Conservation (phyloP, 2,329 filamentous ascomycete species). For the Pseudogymnoascus sp. region DNA sequence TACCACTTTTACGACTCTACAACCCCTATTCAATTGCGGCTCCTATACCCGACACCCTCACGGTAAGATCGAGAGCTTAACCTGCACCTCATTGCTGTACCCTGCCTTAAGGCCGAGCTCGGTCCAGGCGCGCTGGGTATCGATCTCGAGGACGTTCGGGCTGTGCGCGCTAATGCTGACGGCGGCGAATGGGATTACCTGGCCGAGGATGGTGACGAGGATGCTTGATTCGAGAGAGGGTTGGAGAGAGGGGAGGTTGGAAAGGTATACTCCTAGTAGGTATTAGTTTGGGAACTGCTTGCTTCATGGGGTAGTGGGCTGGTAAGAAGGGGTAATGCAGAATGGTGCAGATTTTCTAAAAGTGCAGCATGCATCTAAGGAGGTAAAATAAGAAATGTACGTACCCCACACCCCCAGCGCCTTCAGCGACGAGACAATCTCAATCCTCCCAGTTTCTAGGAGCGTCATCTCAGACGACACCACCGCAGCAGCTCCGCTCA, state of each 20-base stretch:
- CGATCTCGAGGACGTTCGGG: slow-evolving; percentile 63
- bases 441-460: slow-evolving; percentile 52
- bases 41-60: background rate
- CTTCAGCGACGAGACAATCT: slow-evolving; percentile 65
- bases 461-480: slow-evolving; percentile 53
- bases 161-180: slow-evolving; percentile 51
- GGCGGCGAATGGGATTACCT: slow-evolving; percentile 59
- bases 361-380: background rate
- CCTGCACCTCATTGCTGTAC: slow-evolving; percentile 73
- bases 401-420: slow-evolving; percentile 68
- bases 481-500: slow-evolving; percentile 80
- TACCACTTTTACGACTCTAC: background rate
- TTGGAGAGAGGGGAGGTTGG: slow-evolving; percentile 50
- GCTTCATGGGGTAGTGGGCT: background rate
- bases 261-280: slow-evolving; percentile 66
- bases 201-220: slow-evolving; percentile 67
- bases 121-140: slow-evolving; percentile 70
- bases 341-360: background rate
- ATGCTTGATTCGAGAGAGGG: slow-evolving; percentile 54
- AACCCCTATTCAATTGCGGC: background rate
- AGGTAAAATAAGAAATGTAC: slow-evolving; percentile 19
- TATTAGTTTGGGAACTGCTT: slow-evolving; percentile 11
- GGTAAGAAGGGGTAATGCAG: background rate
- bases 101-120: slow-evolving; percentile 61
- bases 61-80: slow-evolving; percentile 35